A percentile compares a stretch with the other conserved stretches of the same genome.
phyloP scores from a whole-genome alignment of 106 monocot genomes.

The Dioscorea alata region DNA sequence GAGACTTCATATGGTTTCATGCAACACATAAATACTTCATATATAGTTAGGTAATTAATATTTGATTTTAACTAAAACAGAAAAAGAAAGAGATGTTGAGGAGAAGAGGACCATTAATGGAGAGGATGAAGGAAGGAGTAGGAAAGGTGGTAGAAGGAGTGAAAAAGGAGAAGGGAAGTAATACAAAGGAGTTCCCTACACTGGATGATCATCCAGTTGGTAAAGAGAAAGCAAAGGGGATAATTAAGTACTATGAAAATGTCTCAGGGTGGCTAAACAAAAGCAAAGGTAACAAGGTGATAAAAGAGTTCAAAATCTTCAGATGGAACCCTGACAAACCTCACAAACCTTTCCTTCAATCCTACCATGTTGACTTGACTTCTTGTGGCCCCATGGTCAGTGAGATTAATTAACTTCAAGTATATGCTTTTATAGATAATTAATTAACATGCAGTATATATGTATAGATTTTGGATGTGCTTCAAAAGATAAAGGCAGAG shows the following conservation, averaged over 20 bases:
- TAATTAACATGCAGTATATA: too few species aligned
- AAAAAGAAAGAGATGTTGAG: neutral
- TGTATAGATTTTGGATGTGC: conserved; percentile 46
- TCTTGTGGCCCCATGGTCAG: conserved; percentile 60
- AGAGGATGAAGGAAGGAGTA: neutral
- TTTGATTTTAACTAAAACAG: neutral
- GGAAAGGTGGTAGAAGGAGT: neutral
- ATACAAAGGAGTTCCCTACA: conserved; percentile 17
- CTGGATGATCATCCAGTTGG: conserved; percentile 35
- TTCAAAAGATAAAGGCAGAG: conserved; percentile 68
- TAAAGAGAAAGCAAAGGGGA: conserved; percentile 19
- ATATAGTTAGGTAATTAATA: too few species aligned
- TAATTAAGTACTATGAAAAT: conserved; percentile 7
- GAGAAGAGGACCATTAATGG: neutral
- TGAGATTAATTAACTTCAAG: too few species aligned
- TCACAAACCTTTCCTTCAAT: conserved; percentile 49
- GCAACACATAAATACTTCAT: too few species aligned
- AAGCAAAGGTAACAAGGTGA: neutral
- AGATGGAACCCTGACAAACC: conserved; percentile 53
- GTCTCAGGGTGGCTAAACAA: conserved; percentile 5
- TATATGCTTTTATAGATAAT: too few species aligned
- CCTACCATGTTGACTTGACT: conserved; percentile 45
- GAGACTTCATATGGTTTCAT: too few species aligned
- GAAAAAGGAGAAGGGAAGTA: neutral
- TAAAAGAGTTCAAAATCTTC: conserved; percentile 67